Evolutionary conservation across 2,329 filamentous ascomycete species (phyloP).

Genomic region (Boeremia exigua): DNA sequence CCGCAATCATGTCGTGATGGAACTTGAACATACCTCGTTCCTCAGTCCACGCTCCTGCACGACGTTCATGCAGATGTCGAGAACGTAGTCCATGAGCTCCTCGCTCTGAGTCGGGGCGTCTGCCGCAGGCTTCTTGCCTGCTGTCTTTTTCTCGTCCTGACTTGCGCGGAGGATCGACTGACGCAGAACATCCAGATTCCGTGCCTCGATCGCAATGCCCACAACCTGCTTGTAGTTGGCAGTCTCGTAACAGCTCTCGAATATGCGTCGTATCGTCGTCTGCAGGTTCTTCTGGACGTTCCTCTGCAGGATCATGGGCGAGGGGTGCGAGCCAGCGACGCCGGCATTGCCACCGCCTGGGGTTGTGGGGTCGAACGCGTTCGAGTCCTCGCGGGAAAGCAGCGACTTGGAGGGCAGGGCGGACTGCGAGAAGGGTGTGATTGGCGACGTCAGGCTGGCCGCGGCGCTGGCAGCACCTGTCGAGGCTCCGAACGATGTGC

Average conservation of each 20-base stretch:
- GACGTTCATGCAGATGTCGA: conserved; percentile 96
- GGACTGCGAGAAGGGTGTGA: conserved; percentile 93
- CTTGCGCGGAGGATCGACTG: conserved; percentile 88
- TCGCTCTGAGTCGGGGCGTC: conserved; percentile 70
- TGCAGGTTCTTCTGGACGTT: conserved; percentile 82
- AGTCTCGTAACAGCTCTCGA: conserved; percentile 85
- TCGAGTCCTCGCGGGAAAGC: conserved; percentile 79
- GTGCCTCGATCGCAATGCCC: conserved; percentile 93
- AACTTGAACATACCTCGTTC: conserved; percentile 60
- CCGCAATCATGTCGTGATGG: too few species aligned
- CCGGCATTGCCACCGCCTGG: conserved; percentile 63
- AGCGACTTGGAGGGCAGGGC: conserved; percentile 92
- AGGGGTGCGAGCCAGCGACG: conserved; percentile 60
- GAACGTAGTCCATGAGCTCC: conserved; percentile 94
- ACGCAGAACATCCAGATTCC: conserved; percentile 85
- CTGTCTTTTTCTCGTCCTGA: conserved; percentile 78
- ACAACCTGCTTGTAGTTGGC: conserved; percentile 95
- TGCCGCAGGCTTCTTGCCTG: conserved; percentile 64
- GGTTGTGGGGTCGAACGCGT: conserved; percentile 63
- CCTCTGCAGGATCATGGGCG: conserved; percentile 71
- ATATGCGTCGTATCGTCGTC: conserved; percentile 83
- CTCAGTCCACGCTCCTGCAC: conserved; percentile 91
- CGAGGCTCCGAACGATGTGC: conserved; percentile 75
- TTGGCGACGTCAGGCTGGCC: conserved; percentile 78
- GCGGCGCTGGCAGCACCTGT: conserved; percentile 71